A percentile compares a stretch with the other conserved stretches of the same genome.
These are phyloP conservation scores for Aristolochia contorta DNA, from an alignment of 164 flowering plant genomes.

Conservation along the genomic window DNA sequence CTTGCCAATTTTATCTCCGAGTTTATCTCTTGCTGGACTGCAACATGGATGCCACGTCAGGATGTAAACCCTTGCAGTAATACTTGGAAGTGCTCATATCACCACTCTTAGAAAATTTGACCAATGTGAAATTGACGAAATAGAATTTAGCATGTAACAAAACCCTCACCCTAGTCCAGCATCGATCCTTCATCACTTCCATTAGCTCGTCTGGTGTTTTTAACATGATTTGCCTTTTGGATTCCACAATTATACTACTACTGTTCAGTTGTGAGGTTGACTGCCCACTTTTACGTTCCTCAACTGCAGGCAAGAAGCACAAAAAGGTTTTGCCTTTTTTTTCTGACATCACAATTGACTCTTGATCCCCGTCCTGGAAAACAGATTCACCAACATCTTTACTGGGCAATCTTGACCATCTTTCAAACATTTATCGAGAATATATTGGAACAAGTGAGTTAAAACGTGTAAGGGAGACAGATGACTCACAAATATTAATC, in stretches of 20 bases:
- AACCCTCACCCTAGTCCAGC: conserved; percentile 65
- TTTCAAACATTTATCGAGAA: neutral
- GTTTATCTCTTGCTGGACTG: no score
- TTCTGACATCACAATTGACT: conserved; percentile 61
- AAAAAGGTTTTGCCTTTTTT: conserved; percentile 51
- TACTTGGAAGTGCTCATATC: no score
- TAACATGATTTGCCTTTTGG: conserved; percentile 46
- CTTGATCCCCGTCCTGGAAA: conserved; percentile 85
- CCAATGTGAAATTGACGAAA: neutral
- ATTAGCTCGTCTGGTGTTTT: conserved; percentile 96
- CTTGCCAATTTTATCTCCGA: no score
- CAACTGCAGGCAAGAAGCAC: conserved; percentile 81
- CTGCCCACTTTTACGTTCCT: conserved; percentile 45
- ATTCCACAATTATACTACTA: conserved; percentile 72
- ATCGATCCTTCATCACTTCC: conserved; percentile 58
- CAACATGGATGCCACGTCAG: no score
- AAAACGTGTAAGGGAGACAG: neutral
- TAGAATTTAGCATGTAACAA: neutral
- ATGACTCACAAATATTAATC: neutral
- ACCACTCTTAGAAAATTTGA: neutral
- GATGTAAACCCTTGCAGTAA: no score
- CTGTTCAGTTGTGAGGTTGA: conserved; percentile 39
- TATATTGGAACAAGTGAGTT: neutral
- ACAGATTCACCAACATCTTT: neutral
- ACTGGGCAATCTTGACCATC: neutral